Conservation (phyloP, 139 green algal genomes). For the Deuterostichococcus epilithicus region DNA sequence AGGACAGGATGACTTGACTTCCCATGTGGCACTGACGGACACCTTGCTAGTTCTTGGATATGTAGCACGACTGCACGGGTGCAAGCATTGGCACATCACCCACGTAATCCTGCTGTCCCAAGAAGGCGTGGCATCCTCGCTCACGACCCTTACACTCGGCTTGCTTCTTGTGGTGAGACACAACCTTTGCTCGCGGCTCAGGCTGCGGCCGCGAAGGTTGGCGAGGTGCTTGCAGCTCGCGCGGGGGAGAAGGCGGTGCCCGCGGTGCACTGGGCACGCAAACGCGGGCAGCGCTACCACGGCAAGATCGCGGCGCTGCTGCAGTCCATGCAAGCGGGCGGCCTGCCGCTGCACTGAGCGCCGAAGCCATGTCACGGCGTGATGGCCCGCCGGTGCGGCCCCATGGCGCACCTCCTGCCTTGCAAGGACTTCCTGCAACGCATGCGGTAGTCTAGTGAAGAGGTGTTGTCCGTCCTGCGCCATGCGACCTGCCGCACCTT, state of each 20-base stretch:
- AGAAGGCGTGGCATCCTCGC: background rate
- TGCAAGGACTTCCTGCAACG: no score
- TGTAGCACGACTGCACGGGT: no score
- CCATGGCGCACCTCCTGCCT: no score
- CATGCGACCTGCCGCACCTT: background rate
- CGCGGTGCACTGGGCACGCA: slow-evolving; percentile 36
- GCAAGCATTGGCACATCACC: no score
- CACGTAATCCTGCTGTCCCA: no score
- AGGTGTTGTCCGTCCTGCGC: no score
- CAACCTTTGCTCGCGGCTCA: background rate
- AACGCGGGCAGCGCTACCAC: slow-evolving; percentile 37
- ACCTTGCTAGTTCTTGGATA: no score
- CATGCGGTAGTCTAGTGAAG: no score
- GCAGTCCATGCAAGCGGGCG: slow-evolving; percentile 21
- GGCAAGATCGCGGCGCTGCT: slow-evolving; percentile 34
- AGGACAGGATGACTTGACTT: no score
- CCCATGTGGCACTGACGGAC: no score
- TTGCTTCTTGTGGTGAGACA: slow-evolving; percentile 5
- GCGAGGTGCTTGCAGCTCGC: slow-evolving; percentile 32
- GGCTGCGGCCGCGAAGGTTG: slow-evolving; percentile 17
- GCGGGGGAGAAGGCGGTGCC: slow-evolving; percentile 18
- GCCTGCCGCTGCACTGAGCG: slow-evolving; percentile 27
- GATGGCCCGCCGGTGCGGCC: background rate
- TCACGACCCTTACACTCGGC: background rate
- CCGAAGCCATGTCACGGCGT: background rate